Evolutionary conservation across 768 basidiomycete genomes (phyloP), one percentile per base, ranked within the genome.

Genomic region (Chalciporus piperatus): DNA sequence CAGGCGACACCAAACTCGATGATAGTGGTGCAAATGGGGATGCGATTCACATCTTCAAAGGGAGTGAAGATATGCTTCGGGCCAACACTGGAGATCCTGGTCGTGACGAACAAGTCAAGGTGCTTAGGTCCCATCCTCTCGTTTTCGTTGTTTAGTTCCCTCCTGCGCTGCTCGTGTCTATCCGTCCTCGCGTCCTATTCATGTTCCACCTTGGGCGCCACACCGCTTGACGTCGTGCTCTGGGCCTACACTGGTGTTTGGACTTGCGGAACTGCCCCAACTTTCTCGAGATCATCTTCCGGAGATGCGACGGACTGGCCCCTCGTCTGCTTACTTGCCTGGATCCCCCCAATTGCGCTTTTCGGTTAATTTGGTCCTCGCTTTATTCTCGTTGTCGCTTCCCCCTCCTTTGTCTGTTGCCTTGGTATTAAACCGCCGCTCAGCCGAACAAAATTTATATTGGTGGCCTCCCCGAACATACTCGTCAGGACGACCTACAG

Each of bases 401-500:
- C 76, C 65, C 76, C 65, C 68, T 68, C 69, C 69, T 73, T 69
- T 77, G 74, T 79, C 73, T 74, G 69, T 22, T 22, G 68, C 68
- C 78, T 45, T 63, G 74, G 80, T 83, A 82, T 83, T 85, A 75
- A 84, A 66, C 41, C 81, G 77, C 79, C 76, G 75, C 77, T 75
- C 80, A 92, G 89, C 86, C 89, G 75, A 92, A 91, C 75, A 94
- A 94, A 75, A 85, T 94, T 70, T 94, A 94, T 69, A 83, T 94
- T 66, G 91, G 91, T 66, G 89, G 90, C 58, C 80, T 93, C 54
- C 92, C 91, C 57, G 88, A 91, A 72, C 80, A 90, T 59, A 92
- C 90, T 43, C 85, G 87, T 56, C 80, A 85, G 72, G 89, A 90
- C 73, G 91, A 94, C 63, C 72, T 93, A 23, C 85, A 83, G 70